Evolutionary conservation across 2,329 filamentous ascomycete species (phyloP).

Genomic region (Xylaria hypoxylon): DNA sequence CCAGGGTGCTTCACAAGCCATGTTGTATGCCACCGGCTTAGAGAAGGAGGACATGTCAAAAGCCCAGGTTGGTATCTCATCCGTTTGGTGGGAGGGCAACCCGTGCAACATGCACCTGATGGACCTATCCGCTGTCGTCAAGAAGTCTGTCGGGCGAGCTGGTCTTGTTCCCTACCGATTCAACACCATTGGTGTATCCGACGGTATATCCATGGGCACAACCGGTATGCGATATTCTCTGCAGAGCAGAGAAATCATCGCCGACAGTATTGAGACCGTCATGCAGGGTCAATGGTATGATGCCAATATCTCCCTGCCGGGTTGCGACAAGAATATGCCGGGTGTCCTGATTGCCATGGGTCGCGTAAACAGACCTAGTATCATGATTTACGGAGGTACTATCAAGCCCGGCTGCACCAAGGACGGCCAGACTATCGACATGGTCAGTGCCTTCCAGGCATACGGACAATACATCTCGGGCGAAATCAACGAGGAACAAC

Average conservation of each 20-base stretch:
- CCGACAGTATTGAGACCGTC: constrained; percentile 98
- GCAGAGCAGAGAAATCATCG: constrained; percentile 95
- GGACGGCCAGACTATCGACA: constrained; percentile 83
- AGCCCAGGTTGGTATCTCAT: constrained; percentile 96
- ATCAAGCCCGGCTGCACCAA: constrained; percentile 90
- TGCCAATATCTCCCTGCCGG: constrained; percentile 94
- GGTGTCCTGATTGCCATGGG: constrained; percentile 94
- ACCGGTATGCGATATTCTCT: constrained; percentile 96
- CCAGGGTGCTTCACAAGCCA: constrained; percentile 97
- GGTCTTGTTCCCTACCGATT: constrained; percentile 95
- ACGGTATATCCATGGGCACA: constrained; percentile 98
- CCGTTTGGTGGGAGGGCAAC: constrained; percentile 97
- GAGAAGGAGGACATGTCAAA: constrained; percentile 91
- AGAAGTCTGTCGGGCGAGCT: constrained; percentile 71
- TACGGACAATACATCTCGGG: constrained; percentile 95
- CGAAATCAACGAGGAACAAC: constrained; percentile 88
- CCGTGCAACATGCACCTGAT: constrained; percentile 99
- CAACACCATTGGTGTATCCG: constrained; percentile 98
- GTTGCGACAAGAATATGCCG: constrained; percentile 99
- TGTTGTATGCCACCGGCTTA: constrained; percentile 96
- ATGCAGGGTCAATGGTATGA: constrained; percentile 99
- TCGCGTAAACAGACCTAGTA: constrained; percentile 88
- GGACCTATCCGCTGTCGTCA: constrained; percentile 83
- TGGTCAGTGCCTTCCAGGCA: constrained; percentile 97
- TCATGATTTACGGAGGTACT: constrained; percentile 98